Conservation (phyloP, 2,329 filamentous ascomycete species). For the Anthostomella pinea region DNA sequence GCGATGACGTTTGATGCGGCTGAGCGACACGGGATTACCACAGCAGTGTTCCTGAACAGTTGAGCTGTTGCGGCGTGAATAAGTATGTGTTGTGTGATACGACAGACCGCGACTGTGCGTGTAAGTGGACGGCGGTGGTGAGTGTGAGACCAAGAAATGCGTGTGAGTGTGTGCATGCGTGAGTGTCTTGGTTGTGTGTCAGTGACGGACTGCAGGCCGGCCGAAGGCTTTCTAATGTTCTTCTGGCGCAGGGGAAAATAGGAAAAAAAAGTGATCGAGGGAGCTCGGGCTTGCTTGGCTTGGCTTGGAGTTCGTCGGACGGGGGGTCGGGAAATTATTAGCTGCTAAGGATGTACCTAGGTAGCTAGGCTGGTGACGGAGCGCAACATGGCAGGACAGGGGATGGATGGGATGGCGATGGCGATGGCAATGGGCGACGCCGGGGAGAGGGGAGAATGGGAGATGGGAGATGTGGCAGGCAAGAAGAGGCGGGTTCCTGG, state of each 20-base stretch:
- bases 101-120: background rate
- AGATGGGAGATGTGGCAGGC: slow-evolving; percentile 14
- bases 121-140: background rate
- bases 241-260: slow-evolving; percentile 4
- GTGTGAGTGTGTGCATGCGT: slow-evolving; percentile 1
- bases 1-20: slow-evolving; percentile 23
- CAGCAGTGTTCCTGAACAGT: slow-evolving; percentile 8
- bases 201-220: slow-evolving; percentile 2
- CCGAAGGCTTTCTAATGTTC: slow-evolving; percentile 8
- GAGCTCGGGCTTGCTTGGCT: too few relatives aligned
- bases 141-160: background rate
- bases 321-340: slow-evolving; percentile 30
- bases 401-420: slow-evolving; percentile 28
- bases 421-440: too few relatives aligned
- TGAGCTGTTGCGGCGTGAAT: slow-evolving; percentile 18
- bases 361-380: slow-evolving; percentile 19
- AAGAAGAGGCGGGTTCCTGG: slow-evolving; percentile 14
- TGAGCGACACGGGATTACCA: slow-evolving; percentile 13
- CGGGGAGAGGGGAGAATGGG: too few relatives aligned
- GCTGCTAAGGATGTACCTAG: slow-evolving; percentile 12
- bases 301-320: too few relatives aligned
- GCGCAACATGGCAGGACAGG: slow-evolving; percentile 27
- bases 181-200: slow-evolving; percentile 2
- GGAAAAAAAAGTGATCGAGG: slow-evolving; percentile 5
- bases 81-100: slow-evolving; percentile 10